A percentile compares a stretch with the other conserved stretches of the same genome.
Conservation (phyloP, 768 basidiomycete species). For the Leccinellum rugosiceps region DNA sequence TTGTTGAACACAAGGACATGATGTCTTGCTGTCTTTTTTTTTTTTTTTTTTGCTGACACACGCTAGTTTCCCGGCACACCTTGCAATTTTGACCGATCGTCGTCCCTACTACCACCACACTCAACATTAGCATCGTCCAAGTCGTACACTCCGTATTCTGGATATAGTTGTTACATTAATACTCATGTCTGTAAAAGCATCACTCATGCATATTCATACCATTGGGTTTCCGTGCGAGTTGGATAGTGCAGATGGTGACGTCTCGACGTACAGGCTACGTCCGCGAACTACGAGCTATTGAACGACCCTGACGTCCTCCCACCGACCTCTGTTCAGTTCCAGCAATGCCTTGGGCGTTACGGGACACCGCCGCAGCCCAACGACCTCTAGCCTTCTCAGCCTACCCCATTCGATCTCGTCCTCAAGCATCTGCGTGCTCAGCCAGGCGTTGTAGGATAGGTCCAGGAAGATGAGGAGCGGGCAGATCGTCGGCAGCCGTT, state of each 20-base stretch:
- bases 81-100: not conserved
- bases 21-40: conserved; percentile 14
- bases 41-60: not conserved
- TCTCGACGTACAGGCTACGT: not conserved
- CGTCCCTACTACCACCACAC: not conserved
- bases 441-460: conserved; percentile 62
- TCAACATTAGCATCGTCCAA: conserved; percentile 15
- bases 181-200: conserved; percentile 24
- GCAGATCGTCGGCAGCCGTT: conserved; percentile 55
- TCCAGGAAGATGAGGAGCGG: conserved; percentile 64
- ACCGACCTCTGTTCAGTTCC: conserved; percentile 57
- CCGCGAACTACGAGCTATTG: conserved; percentile 21
- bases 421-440: conserved; percentile 33
- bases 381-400: conserved; percentile 49
- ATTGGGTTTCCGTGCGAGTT: not conserved
- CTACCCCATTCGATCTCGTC: conserved; percentile 57
- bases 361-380: conserved; percentile 56
- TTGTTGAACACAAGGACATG: conserved; percentile 50
- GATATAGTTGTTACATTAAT: conserved; percentile 25
- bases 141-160: conserved; percentile 12
- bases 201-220: not conserved
- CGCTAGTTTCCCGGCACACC: not conserved
- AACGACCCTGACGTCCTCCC: conserved; percentile 60
- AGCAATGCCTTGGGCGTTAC: conserved; percentile 40
- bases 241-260: not conserved